A percentile compares a stretch with the other conserved stretches of the same genome.
phyloP scores from a whole-genome alignment of 2,329 filamentous ascomycete genomes.

The Trichoderma sp. region DNA sequence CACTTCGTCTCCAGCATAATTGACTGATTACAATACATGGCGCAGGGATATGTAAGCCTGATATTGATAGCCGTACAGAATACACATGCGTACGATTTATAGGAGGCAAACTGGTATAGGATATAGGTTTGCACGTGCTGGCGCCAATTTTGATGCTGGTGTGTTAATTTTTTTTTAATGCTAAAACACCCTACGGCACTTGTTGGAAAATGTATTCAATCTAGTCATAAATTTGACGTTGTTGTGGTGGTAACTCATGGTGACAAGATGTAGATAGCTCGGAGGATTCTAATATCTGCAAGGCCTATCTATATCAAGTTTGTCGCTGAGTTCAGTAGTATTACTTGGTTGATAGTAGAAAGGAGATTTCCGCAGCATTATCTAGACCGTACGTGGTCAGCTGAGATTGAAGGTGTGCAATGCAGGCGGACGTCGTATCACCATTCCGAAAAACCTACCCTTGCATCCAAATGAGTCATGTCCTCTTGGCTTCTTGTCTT shows the following conservation, averaged over 20 bases:
- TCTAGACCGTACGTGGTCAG: too few species aligned
- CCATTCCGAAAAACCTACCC: neutral
- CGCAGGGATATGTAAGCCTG: neutral
- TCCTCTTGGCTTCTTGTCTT: neutral
- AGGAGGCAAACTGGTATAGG: too few species aligned
- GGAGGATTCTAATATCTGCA: neutral
- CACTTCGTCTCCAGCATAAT: neutral
- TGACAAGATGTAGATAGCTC: neutral
- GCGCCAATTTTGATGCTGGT: too few species aligned
- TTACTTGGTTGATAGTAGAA: too few species aligned
- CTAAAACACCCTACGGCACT: too few species aligned
- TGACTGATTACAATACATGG: too few species aligned
- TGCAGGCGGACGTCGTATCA: neutral
- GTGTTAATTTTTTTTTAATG: too few species aligned
- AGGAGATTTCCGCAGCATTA: neutral
- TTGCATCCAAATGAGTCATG: neutral
- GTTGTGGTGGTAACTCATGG: too few species aligned
- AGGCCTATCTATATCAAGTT: neutral
- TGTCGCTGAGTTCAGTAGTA: neutral
- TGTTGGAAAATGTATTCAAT: too few species aligned
- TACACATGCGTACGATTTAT: too few species aligned
- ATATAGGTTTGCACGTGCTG: too few species aligned
- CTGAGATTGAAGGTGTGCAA: neutral
- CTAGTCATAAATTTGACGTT: too few species aligned
- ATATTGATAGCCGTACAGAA: neutral